Conservation (phyloP, 306 rosid genomes). For the Quercus ilex region DNA sequence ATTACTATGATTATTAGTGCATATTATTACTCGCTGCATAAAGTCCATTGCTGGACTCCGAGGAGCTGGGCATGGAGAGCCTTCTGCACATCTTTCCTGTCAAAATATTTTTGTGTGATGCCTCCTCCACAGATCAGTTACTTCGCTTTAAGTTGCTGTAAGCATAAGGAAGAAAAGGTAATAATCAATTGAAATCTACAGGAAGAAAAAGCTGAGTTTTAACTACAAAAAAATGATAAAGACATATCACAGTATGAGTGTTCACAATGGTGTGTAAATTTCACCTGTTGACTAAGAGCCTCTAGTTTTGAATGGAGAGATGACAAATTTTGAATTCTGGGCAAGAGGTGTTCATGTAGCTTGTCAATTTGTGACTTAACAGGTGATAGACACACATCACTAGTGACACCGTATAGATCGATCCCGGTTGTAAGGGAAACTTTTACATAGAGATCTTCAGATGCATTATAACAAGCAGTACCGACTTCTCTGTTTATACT, state of each 20-base stretch:
- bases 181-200: not conserved
- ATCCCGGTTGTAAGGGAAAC: not conserved
- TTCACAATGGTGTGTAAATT: not conserved
- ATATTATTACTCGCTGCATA: not conserved
- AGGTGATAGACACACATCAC: not conserved
- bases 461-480: not conserved
- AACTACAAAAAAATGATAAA: not conserved
- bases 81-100: conserved; percentile 1
- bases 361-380: too few relatives aligned
- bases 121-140: not conserved
- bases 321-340: too few relatives aligned
- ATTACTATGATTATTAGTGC: too few relatives aligned
- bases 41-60: not conserved
- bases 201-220: not conserved
- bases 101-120: not conserved
- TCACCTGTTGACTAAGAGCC: not conserved
- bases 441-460: too few relatives aligned
- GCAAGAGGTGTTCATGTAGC: too few relatives aligned
- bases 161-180: not conserved
- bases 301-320: too few relatives aligned
- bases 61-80: not conserved
- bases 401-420: not conserved
- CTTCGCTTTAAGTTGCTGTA: not conserved
- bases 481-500: not conserved
- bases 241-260: too few relatives aligned